Conservation (phyloP, 495 filamentous ascomycete species). For the Trichoderma asperelloides region DNA sequence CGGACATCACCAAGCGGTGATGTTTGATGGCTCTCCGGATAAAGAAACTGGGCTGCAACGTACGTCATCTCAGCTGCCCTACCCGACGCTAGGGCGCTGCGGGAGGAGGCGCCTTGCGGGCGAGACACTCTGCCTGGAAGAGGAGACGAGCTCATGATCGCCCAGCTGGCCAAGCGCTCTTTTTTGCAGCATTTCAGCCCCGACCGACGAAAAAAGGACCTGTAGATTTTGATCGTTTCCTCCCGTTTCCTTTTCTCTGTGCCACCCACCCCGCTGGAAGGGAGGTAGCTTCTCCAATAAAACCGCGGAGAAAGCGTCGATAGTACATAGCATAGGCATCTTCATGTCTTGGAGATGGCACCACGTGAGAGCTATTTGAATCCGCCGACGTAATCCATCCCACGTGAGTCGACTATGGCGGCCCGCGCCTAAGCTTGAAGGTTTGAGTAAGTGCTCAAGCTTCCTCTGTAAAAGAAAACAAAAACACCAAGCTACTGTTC, state of each 20-base stretch:
- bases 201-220: no score
- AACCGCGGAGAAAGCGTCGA: not conserved
- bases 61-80: no score
- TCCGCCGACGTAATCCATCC: slow-evolving; percentile 1
- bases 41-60: no score
- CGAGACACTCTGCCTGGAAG: no score
- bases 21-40: no score
- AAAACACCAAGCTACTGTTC: no score
- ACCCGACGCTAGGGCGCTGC: no score
- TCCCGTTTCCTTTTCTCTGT: not conserved
- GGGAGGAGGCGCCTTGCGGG: no score
- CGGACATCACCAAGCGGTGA: no score
- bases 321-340: not conserved
- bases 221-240: not conserved
- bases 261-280: not conserved
- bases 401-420: not conserved
- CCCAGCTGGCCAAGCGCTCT: not conserved
- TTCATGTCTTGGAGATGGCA: not conserved
- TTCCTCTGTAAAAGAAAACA: no score
- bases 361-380: not conserved
- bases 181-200: no score
- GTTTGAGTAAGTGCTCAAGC: no score
- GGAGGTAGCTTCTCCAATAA: not conserved
- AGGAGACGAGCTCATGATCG: not conserved
- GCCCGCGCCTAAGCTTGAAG: not conserved